A percentile compares a stretch with the other conserved stretches of the same genome.
These are phyloP conservation scores for Serendipita sp. DNA, from an alignment of 768 basidiomycete genomes.

Conservation along the genomic window DNA sequence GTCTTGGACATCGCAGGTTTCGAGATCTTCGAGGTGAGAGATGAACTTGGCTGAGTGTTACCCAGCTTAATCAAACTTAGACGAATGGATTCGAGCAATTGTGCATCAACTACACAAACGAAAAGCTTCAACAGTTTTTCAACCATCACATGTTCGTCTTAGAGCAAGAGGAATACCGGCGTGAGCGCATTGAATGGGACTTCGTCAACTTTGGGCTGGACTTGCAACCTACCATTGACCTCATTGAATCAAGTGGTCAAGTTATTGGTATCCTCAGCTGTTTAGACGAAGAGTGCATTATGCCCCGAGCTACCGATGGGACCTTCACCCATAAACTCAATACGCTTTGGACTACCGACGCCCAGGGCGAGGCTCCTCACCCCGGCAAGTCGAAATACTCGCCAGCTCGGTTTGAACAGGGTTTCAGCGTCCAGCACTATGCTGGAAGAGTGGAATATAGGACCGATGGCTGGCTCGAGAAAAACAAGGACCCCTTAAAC, in stretches of 20 bases:
- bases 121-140: slow-evolving; percentile 94
- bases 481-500: slow-evolving; percentile 98
- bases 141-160: slow-evolving; percentile 99
- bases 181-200: slow-evolving; percentile 95
- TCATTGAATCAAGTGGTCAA: slow-evolving; percentile 68
- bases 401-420: slow-evolving; percentile 70
- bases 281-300: slow-evolving; percentile 96
- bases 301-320: slow-evolving; percentile 93
- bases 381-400: slow-evolving; percentile 73
- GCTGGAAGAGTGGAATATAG: slow-evolving; percentile 94
- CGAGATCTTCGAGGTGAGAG: slow-evolving; percentile 46
- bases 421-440: slow-evolving; percentile 86
- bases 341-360: slow-evolving; percentile 44
- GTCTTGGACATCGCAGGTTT: slow-evolving; percentile 99
- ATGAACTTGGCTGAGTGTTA: not conserved
- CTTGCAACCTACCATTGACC: slow-evolving; percentile 93
- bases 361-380: slow-evolving; percentile 33
- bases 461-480: slow-evolving; percentile 94
- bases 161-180: slow-evolving; percentile 95
- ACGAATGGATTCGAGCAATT: slow-evolving; percentile 94
- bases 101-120: slow-evolving; percentile 97
- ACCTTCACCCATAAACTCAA: slow-evolving; percentile 92
- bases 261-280: slow-evolving; percentile 81
- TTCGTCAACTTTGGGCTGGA: slow-evolving; percentile 97
- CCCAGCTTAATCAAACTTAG: slow-evolving; percentile 14